Evolutionary conservation across 495 filamentous ascomycete genomes (phyloP), one percentile per base, ranked within the genome.

Genomic region (Penicillium arizonense): DNA sequence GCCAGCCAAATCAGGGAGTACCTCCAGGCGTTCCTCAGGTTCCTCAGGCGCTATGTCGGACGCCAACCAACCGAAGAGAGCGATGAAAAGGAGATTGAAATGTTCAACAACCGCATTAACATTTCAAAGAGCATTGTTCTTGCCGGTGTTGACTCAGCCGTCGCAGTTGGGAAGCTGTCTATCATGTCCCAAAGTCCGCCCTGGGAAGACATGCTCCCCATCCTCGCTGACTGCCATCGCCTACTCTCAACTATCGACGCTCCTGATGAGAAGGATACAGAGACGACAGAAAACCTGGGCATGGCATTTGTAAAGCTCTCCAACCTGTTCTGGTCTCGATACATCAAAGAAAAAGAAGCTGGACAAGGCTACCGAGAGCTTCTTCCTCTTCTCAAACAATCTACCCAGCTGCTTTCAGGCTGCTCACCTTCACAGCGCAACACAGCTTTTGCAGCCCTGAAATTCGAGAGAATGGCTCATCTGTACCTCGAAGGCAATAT

Each of bases 301-400:
- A 53, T 58, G 51, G 65, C 57, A 8, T 55, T 74, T 47, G 74
- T 76, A 37, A 67, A 85, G 62, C 75, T 96, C 26, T 94, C 90
- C 0, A 90, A 92, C 63, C 72, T 90, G 13, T 92, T 90, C 63
- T 94, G 88, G 76, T 75, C 83, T 18, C 80, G 85, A 20, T 80
- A 82, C 47, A 62, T 80, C 34, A 76, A 79, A 52, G 67, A 76
- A 13, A 78, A 75, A 51, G 74, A 77, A 48, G 47, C 56, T 28
- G 70, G 71, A 3, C 70, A 66, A 47, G 60, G 64, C 0, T 58
- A 68, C 20, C 67, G 64, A 7, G 67, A 71, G 14, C 65, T 76
- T 13, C 21, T 77, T 5, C 64, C 69, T 7, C 69, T 76, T 34
- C 68, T 86, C 41, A 71, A 70, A 50, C 72, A 76, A 23, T 82